A percentile compares a stretch with the other conserved stretches of the same genome.
Conservation (phyloP, 495 filamentous ascomycete genomes). For the Hypomontagnella monticulosa region DNA sequence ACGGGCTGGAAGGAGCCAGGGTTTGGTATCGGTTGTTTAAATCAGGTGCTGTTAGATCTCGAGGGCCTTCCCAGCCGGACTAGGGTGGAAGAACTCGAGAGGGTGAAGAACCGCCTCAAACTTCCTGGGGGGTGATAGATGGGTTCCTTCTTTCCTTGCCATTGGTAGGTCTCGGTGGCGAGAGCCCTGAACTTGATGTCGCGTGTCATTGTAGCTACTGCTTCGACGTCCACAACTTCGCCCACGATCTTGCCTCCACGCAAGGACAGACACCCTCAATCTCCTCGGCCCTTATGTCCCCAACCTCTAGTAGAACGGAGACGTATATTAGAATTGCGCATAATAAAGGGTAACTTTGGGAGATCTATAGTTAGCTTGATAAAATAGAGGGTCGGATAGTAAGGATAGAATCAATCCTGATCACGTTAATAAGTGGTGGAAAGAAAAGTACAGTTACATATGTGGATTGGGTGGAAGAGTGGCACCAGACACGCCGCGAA, state of each 20-base stretch:
- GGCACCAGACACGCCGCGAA: slow-evolving; percentile 43
- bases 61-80: no score
- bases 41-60: no score
- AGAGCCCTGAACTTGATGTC: slow-evolving; percentile 38
- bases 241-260: neutral
- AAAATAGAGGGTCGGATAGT: neutral
- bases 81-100: no score
- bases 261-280: slow-evolving; percentile 15
- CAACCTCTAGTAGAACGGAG: slow-evolving; percentile 4
- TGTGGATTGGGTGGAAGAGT: neutral
- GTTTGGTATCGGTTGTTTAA: no score
- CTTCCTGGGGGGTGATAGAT: no score
- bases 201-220: slow-evolving; percentile 18
- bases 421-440: slow-evolving; percentile 16
- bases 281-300: slow-evolving; percentile 3
- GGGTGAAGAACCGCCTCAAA: no score
- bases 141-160: slow-evolving; percentile 59
- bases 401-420: slow-evolving; percentile 1
- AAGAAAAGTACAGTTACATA: slow-evolving; percentile 1
- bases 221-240: slow-evolving; percentile 10
- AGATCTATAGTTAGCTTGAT: neutral
- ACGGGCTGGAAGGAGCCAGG: no score
- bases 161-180: slow-evolving; percentile 48
- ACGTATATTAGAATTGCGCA: slow-evolving; percentile 5
- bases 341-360: slow-evolving; percentile 4